These are phyloP conservation scores for Solanum sparsipilum DNA, from an alignment of 257 asterid genomes.

Conservation along the genomic window DNA sequence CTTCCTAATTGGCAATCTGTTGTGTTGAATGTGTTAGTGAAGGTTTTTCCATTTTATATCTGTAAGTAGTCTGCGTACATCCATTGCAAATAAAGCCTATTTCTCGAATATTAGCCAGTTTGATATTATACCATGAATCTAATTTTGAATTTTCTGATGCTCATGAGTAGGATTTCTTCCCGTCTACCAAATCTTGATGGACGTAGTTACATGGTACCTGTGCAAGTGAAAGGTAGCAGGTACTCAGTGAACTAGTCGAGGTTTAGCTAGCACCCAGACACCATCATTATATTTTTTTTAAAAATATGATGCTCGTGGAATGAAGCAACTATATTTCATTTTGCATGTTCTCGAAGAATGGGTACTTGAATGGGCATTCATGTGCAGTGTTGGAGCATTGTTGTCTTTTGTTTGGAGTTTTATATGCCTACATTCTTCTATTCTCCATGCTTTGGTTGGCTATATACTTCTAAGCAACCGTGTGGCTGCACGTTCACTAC, in stretches of 20 bases:
- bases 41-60: not conserved
- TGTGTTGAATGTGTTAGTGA: conserved; percentile 60
- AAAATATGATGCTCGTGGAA: not conserved
- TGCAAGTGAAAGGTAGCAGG: not conserved
- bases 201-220: not conserved
- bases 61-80: not conserved
- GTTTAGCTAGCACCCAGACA: not conserved
- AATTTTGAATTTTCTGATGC: not conserved
- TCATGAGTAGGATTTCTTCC: not conserved
- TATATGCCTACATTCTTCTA: not conserved
- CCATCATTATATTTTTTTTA: not conserved
- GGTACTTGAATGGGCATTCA: not conserved
- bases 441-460: not conserved
- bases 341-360: not conserved
- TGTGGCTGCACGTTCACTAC: not conserved
- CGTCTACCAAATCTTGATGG: not conserved
- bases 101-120: not conserved
- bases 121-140: not conserved
- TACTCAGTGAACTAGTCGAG: not conserved
- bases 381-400: not conserved
- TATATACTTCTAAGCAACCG: not conserved
- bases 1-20: conserved; percentile 70
- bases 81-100: not conserved
- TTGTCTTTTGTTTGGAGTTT: not conserved
- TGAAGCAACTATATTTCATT: not conserved